Evolutionary conservation across 495 filamentous ascomycete genomes (phyloP), one percentile per base, ranked within the genome.

Genomic region (Bathelium albidoporum): DNA sequence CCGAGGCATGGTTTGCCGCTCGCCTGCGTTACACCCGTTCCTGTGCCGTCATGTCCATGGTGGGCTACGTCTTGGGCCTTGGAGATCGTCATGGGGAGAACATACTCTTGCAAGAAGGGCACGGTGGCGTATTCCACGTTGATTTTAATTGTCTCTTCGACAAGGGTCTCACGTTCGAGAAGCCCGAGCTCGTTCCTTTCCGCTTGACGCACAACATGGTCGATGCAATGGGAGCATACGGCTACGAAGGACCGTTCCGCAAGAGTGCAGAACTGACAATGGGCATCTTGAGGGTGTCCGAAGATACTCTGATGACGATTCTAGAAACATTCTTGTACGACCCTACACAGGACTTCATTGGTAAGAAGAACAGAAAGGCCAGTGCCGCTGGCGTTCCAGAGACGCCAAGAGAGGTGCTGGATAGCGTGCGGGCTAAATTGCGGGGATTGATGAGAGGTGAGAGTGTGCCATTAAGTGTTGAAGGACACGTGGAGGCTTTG

Each of bases 81-180:
- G 94, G 94, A 41, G 94, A 99, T 72, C 90, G 94, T n/a, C 94
- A 99, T 74, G 92, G 92, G 61, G 94, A 97, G 75, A 99, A 99
- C 73, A 89, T 99, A 59, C 82, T 96, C 36, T 89, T 97, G 58
- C 91, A 97, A 73, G 90, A 96, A 80, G 86, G 87, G 39, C 95
- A 91, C 65, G 94, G 95, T 53, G 95, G 95, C 61, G 85, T 95
- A 28, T 85, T 97, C 70, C 94, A 99, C 75, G 94, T 99, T 59
- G 94, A 99, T 76, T 99, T 99, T 82, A 99, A 99, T 76, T 99
- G 94, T 76, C 87, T 99, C 24, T 99, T 99, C 74, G 95, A 99
- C 79, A 99, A 97, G 77, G 94, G 95, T 11, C 83, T 93, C 64
- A 96, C 91, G 0, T 97, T 99, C 69, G 88, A 90, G 64, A 92